A percentile compares a stretch with the other conserved stretches of the same genome.
Evolutionary conservation across 169 alveolate genomes (phyloP).

Genomic region (Plasmodium blacklocki): DNA sequence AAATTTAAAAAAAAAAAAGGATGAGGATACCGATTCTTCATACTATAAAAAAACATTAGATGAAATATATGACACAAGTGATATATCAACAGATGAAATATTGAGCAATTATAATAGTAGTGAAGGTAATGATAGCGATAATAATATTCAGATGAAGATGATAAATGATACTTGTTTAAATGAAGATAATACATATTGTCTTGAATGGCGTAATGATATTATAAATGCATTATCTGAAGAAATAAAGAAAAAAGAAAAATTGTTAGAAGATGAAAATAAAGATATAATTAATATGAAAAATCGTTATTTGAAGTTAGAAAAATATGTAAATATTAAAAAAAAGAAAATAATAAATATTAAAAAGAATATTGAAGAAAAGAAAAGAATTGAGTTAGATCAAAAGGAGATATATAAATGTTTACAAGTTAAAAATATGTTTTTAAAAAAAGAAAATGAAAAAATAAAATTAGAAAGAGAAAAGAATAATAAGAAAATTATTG

Average conservation of each 20-base stretch:
- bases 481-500: constrained; percentile 33
- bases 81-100: constrained; percentile 58
- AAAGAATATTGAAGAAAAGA: constrained; percentile 49
- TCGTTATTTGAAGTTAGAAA: constrained; percentile 35
- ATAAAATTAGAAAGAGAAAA: constrained; percentile 42
- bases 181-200: neutral
- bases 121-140: constrained; percentile 2
- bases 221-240: constrained; percentile 24
- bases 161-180: neutral
- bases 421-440: constrained; percentile 28
- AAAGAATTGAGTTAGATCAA: constrained; percentile 21
- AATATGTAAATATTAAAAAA: constrained; percentile 16
- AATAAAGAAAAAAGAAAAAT: constrained; percentile 38
- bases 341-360: constrained; percentile 16
- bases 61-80: constrained; percentile 26
- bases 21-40: neutral
- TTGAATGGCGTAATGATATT: neutral
- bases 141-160: neutral
- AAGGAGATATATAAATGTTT: constrained; percentile 7
- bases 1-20: neutral
- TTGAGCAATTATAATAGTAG: constrained; percentile 11
- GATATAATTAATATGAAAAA: constrained; percentile 42
- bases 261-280: constrained; percentile 37
- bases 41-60: neutral
- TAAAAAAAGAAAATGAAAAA: constrained; percentile 26